Percentiles rank a stretch among this genome's conserved stretches.
Conservation (phyloP, 1,139 yeast species). For the Scheffersomyces illinoinensis region DNA sequence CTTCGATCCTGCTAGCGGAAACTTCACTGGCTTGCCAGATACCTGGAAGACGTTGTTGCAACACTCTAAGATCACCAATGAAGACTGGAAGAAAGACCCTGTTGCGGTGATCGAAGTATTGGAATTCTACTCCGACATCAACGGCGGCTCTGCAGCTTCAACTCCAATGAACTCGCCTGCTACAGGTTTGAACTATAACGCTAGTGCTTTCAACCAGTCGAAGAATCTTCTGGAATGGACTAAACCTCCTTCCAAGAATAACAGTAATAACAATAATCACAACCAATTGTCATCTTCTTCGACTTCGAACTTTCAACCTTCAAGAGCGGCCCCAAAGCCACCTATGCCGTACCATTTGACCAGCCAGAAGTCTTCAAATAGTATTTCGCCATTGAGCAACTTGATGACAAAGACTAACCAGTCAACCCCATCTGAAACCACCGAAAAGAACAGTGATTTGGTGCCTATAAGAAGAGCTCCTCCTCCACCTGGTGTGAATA, state of each 20-base stretch:
- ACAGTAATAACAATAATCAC: not conserved
- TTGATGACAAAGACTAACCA: constrained; percentile 29
- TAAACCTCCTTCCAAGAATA: constrained; percentile 32
- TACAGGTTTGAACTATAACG: constrained; percentile 10
- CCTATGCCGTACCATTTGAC: constrained; percentile 44
- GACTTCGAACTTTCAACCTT: constrained; percentile 30
- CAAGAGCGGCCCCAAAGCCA: constrained; percentile 47
- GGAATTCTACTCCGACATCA: constrained; percentile 69
- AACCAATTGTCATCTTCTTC: constrained; percentile 8
- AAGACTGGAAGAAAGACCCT: constrained; percentile 82
- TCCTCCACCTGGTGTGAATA: constrained; percentile 42
- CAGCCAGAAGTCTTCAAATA: constrained; percentile 18
- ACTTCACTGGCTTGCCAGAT: constrained; percentile 75
- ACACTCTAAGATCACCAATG: constrained; percentile 77
- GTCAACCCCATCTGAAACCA: not conserved
- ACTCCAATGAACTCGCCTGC: constrained; percentile 32
- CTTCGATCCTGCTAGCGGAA: constrained; percentile 71
- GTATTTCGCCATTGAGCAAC: constrained; percentile 36
- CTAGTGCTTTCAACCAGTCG: constrained; percentile 20
- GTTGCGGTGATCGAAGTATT: constrained; percentile 89
- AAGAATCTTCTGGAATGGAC: constrained; percentile 40
- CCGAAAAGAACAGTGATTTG: constrained; percentile 22
- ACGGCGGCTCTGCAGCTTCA: constrained; percentile 32
- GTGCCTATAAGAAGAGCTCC: constrained; percentile 58
- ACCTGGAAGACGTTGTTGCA: constrained; percentile 75